Evolutionary conservation across 139 green algal species (phyloP).

Genomic region (Micractinium sp.): DNA sequence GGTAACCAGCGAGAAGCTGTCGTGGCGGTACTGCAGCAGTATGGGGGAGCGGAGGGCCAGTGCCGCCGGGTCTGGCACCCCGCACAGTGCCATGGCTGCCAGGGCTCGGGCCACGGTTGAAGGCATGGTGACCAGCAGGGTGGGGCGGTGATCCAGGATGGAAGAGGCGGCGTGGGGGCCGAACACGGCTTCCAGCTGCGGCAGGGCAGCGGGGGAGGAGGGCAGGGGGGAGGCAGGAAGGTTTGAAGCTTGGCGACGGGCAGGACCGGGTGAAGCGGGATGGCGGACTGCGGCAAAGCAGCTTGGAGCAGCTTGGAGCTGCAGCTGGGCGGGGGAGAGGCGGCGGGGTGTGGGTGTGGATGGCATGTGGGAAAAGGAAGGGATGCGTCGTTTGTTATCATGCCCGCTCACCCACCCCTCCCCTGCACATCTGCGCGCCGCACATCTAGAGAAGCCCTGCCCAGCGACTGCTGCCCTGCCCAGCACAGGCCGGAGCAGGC

Average conservation of each 20-base stretch:
- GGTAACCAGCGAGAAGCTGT: background rate
- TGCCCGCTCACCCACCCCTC: too few species aligned
- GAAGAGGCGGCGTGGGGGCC: background rate
- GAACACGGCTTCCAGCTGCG: background rate
- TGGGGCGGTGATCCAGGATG: background rate
- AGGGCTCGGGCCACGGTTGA: background rate
- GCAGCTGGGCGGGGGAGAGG: background rate
- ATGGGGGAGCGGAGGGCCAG: background rate
- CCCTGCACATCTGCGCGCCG: too few species aligned
- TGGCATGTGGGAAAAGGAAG: too few species aligned
- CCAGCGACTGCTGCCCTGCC: too few species aligned
- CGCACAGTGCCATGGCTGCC: constrained; percentile 9
- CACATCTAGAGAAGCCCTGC: too few species aligned
- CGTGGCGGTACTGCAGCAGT: constrained; percentile 19
- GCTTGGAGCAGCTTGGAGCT: too few species aligned
- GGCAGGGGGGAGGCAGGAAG: background rate
- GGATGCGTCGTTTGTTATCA: too few species aligned
- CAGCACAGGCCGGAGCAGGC: too few species aligned
- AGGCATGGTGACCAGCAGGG: background rate
- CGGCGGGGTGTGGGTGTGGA: too few species aligned
- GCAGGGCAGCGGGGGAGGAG: background rate
- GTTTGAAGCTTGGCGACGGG: background rate
- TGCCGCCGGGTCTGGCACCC: background rate
- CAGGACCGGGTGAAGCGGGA: too few species aligned
- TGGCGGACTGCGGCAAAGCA: background rate